A percentile compares a stretch with the other conserved stretches of the same genome.
Evolutionary conservation across 148 eudicot species (phyloP).

Genomic region (Oxyria digyna): DNA sequence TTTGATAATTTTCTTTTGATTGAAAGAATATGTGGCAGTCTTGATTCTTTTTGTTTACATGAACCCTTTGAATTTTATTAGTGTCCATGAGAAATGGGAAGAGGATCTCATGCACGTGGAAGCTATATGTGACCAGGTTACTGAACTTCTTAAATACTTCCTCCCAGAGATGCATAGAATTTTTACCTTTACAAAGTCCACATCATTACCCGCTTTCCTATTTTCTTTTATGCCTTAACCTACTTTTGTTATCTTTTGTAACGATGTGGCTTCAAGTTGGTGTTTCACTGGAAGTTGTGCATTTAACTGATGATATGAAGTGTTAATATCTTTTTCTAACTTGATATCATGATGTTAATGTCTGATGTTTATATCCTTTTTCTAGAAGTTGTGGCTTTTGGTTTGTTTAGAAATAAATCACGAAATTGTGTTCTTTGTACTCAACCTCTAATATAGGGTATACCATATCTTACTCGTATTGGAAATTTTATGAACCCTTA

Average conservation of each 20-base stretch:
- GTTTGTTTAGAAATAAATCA: too few species aligned
- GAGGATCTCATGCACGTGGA: constrained; percentile 79
- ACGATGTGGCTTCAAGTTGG: constrained; percentile 42
- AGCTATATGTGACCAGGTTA: constrained; percentile 84
- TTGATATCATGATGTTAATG: too few species aligned
- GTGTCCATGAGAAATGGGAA: constrained; percentile 95
- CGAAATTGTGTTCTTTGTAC: too few species aligned
- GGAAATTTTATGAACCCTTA: too few species aligned
- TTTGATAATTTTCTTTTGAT: too few species aligned
- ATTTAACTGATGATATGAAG: constrained; percentile 91
- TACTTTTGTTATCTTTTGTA: constrained; percentile 1
- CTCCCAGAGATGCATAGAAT: not conserved
- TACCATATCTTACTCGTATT: too few species aligned
- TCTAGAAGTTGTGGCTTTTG: too few species aligned
- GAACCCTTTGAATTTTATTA: constrained; percentile 87
- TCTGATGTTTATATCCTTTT: too few species aligned
- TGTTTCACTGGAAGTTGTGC: constrained; percentile 85
- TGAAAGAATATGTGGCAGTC: too few species aligned
- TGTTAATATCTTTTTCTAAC: too few species aligned
- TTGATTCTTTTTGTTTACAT: constrained; percentile 21
- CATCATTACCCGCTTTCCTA: not conserved
- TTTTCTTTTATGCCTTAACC: not conserved
- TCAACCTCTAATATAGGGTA: too few species aligned
- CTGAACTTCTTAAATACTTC: not conserved
- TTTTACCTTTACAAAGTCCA: not conserved